Evolutionary conservation across 2,329 filamentous ascomycete species (phyloP).

Genomic region (Trichoderma atroviride): DNA sequence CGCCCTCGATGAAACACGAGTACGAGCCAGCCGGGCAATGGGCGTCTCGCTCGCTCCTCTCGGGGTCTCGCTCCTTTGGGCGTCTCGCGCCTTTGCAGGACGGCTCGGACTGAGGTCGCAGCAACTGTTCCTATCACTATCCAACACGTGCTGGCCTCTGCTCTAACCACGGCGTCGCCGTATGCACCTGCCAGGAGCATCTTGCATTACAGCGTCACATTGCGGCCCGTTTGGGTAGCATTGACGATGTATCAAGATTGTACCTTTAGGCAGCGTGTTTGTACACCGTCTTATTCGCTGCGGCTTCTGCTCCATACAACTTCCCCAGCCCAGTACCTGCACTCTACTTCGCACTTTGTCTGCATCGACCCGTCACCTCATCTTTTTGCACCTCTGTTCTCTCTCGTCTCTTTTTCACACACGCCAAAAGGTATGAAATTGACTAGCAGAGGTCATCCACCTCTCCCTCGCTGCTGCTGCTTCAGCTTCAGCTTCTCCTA

Average conservation of each 20-base stretch:
- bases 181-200: slow-evolving; percentile 26
- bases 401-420: slow-evolving; percentile 2
- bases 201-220: slow-evolving; percentile 23
- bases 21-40: slow-evolving; percentile 17
- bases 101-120: background rate
- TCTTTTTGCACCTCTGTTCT: slow-evolving; percentile 6
- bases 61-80: background rate
- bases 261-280: slow-evolving; percentile 14
- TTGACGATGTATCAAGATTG: slow-evolving; percentile 15
- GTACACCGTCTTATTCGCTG: slow-evolving; percentile 8
- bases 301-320: background rate
- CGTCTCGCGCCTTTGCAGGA: slow-evolving; percentile 14
- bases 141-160: slow-evolving; percentile 23
- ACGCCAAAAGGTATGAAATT: background rate
- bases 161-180: slow-evolving; percentile 25
- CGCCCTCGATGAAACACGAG: slow-evolving; percentile 1
- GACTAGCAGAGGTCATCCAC: background rate
- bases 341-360: slow-evolving; percentile 2
- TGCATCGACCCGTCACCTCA: background rate
- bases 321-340: background rate
- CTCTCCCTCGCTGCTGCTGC: background rate
- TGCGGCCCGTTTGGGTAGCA: slow-evolving; percentile 8
- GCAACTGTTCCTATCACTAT: slow-evolving; percentile 10
- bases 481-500: background rate
- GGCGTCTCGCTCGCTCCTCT: background rate